A percentile compares a stretch with the other conserved stretches of the same genome.
phyloP scores from a whole-genome alignment of 371 early-diverging fungal species.

The Blastocladiella emersonii region DNA sequence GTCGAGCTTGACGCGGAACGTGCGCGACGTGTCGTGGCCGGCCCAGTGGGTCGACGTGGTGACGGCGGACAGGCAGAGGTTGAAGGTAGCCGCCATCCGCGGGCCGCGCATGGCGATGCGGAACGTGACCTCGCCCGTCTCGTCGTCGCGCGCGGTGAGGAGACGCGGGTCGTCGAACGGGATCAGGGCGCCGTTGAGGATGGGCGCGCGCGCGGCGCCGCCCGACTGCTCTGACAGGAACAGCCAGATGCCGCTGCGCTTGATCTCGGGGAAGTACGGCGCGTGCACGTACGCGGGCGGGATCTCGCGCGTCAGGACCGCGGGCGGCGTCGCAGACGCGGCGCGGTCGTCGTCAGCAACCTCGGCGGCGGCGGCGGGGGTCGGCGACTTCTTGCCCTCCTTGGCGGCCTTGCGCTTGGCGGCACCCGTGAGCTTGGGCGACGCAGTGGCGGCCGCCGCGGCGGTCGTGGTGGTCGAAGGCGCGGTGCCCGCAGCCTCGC shows the following conservation, averaged over 20 bases:
- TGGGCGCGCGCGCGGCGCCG: not conserved
- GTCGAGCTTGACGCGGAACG: not conserved
- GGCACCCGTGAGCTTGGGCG: not conserved
- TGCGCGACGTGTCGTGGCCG: not conserved
- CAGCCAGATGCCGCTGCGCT: not conserved
- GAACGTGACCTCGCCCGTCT: not conserved
- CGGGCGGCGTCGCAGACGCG: not conserved
- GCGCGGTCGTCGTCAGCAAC: too few species aligned
- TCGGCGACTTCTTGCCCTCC: not conserved
- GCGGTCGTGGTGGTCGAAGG: not conserved
- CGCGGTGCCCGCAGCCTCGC: not conserved
- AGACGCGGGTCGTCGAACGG: not conserved
- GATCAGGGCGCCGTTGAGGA: not conserved
- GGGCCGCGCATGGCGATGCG: not conserved
- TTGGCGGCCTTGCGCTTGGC: not conserved
- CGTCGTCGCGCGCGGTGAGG: not conserved
- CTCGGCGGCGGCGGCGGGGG: not conserved
- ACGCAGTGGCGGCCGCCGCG: not conserved
- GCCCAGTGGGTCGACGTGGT: not conserved
- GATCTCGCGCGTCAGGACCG: not conserved
- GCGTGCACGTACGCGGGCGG: not conserved
- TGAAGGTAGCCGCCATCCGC: not conserved
- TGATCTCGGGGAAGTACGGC: not conserved
- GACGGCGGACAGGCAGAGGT: not conserved
- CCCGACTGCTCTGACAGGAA: not conserved